Evolutionary conservation across 192 early-diverging fungal species (phyloP), one percentile per base, ranked within the genome.

Genomic region (Linnemannia zychae): DNA sequence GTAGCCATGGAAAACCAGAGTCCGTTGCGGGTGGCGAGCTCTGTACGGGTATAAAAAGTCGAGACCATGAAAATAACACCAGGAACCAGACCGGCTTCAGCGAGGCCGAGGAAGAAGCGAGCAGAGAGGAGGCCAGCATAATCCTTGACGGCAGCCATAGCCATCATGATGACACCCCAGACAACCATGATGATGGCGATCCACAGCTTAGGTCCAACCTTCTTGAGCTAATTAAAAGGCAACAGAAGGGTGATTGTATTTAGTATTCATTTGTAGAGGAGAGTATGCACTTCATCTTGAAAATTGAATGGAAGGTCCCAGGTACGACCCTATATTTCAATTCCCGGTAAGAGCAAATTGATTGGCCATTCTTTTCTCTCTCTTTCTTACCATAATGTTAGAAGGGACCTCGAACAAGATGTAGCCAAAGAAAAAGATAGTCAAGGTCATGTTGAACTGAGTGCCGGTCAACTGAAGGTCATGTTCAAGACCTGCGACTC

Each of bases 341-440:
- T 70, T 47, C 44, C 69, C 38, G 69, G 69, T 48, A 48, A 71
- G n/a, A 71, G 28, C 44, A 48, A 71, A 28, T n/a, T 28, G 38
- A 28, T 16, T 17, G 68, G 24, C 17, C 68, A 47, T 3, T 37
- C 28, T 76, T 37, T 90, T 87, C 33, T 87, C 82, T 66, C 87
- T 81, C 24, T 65, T 83, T 68, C 92, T 94, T 36, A 94, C 78
- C 57, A 92, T 68, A 49, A 94, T 72, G 79, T 94, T 95, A 38
- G 91, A 93, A 20, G 94, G 94, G 22, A 95, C 81, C 80, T 95
- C 94, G 79, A 93, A 94, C 12, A 94, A 22, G 38, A 95, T 50
- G 36, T 74, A 80, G 31, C 78, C 78, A 22, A 74, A 28, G 33
- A 68, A 80, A 37, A 80, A 80, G 37, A 80, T 66, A 46, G 92